phyloP scores from a whole-genome alignment of 768 basidiomycete species.

The Russula emetica region DNA sequence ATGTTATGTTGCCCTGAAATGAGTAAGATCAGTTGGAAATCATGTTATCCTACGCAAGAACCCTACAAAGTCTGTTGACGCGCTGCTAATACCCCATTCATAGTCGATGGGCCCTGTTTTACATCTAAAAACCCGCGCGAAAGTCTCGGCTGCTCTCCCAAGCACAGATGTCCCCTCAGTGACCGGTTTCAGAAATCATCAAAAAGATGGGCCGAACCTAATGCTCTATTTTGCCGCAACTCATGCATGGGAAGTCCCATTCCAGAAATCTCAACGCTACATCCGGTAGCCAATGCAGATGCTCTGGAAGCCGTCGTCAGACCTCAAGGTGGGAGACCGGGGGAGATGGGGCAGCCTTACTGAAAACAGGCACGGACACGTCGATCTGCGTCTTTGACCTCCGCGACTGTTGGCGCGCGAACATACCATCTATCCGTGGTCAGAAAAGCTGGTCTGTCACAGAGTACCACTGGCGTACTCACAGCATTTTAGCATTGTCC shows the following conservation, averaged over 20 bases:
- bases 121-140: slow-evolving; percentile 54
- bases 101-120: slow-evolving; percentile 62
- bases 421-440: slow-evolving; percentile 55
- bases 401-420: slow-evolving; percentile 63
- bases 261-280: slow-evolving; percentile 44
- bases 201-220: slow-evolving; percentile 41
- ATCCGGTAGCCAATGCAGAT: slow-evolving; percentile 63
- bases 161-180: background rate
- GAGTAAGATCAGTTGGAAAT: background rate
- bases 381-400: slow-evolving; percentile 52
- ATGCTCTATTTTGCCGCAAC: slow-evolving; percentile 61
- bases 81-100: slow-evolving; percentile 61
- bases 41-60: background rate
- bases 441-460: background rate
- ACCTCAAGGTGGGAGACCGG: background rate
- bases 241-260: slow-evolving; percentile 43
- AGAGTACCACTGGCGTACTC: slow-evolving; percentile 30
- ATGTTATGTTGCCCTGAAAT: slow-evolving; percentile 66
- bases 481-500: slow-evolving; percentile 72
- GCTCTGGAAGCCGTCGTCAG: slow-evolving; percentile 42
- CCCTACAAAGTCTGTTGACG: slow-evolving; percentile 81
- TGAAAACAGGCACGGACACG: slow-evolving; percentile 70
- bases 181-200: background rate
- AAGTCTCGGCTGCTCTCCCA: slow-evolving; percentile 50
- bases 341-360: slow-evolving; percentile 38